Evolutionary conservation across 257 asterid species (phyloP), one percentile per base, ranked within the genome.

Genomic region (Vinca minor): DNA sequence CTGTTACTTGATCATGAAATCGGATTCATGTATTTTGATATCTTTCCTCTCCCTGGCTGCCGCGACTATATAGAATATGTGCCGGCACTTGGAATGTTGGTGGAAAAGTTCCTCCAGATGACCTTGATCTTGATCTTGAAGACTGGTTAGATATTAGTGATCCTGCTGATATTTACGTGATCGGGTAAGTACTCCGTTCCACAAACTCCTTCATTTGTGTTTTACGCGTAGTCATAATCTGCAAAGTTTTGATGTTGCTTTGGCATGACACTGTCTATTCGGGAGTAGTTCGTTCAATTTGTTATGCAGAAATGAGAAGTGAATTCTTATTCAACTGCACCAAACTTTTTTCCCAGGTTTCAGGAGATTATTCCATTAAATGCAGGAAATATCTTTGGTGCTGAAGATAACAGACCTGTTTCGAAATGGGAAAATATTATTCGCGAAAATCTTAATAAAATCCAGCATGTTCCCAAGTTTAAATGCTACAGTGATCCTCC

Each of bases 361-460:
- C 99, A 93, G 90, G 99, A 93, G 85, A 77, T 89, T 70, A 86
- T 93, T 57, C 99, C 99, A 58, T 75, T 93, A 71, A 87, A 89
- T 80, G 95, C 99, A 66, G 95, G 96, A 14, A 89, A 93, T 65
- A 81, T 93, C 67, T 86, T 93, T 67, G 97, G 97, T 35, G 86
- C 97, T 74, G 97, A 93, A 73, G 97, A 93, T 69, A 83, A 53
- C 72, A 88, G 91, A 14, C 95, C 99, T 25, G 85, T 86, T 74
- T 31, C 87, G 47, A 83, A 81, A 78, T 93, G 99, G 99, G 97
- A 93, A 75, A 76, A 81, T 62, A 71, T 85, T 66, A 89, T 93
- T 56, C 99, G 99, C 6, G 89, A 87, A 80, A 80, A 84, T 65
- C 87, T 93, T 71, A 83, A 81, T 64, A 84, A 69, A 73, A 76